Percentiles rank a stretch among this genome's conserved stretches.
phyloP scores from a whole-genome alignment of 2,329 filamentous ascomycete genomes.

The Cladosporium sp. region DNA sequence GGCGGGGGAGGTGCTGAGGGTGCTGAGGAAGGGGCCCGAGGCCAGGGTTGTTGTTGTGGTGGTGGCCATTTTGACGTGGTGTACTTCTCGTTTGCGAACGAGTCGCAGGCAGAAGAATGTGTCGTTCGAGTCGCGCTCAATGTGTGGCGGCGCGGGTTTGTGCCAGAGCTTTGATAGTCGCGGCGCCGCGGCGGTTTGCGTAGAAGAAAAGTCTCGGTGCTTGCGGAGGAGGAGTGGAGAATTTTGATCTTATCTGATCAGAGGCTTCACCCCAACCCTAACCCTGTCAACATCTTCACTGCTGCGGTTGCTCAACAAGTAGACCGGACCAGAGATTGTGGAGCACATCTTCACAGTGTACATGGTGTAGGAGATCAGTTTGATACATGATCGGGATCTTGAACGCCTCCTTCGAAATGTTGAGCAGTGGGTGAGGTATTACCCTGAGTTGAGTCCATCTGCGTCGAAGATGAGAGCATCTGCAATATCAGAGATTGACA shows the following conservation, averaged over 20 bases:
- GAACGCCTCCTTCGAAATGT: too few species aligned
- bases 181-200: background rate
- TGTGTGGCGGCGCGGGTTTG: background rate
- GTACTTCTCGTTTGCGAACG: background rate
- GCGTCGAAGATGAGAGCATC: too few species aligned
- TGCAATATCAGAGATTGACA: too few species aligned
- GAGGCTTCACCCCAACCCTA: background rate
- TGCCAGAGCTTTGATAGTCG: background rate
- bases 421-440: too few species aligned
- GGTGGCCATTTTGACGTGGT: background rate
- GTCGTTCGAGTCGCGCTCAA: background rate
- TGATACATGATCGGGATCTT: too few species aligned
- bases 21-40: constrained; percentile 16
- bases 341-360: too few species aligned
- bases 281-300: background rate
- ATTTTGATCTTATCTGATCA: background rate
- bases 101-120: too few species aligned
- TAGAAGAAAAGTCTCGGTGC: background rate
- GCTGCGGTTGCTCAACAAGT: too few species aligned
- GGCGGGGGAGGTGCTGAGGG: constrained; percentile 46
- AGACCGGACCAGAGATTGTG: too few species aligned
- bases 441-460: too few species aligned
- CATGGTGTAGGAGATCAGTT: too few species aligned
- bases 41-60: background rate
- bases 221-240: background rate